Percentiles rank a stretch among this genome's conserved stretches.
These are phyloP conservation scores for Candida broadrunensis DNA, from an alignment of 805 yeast species.

Conservation along the genomic window DNA sequence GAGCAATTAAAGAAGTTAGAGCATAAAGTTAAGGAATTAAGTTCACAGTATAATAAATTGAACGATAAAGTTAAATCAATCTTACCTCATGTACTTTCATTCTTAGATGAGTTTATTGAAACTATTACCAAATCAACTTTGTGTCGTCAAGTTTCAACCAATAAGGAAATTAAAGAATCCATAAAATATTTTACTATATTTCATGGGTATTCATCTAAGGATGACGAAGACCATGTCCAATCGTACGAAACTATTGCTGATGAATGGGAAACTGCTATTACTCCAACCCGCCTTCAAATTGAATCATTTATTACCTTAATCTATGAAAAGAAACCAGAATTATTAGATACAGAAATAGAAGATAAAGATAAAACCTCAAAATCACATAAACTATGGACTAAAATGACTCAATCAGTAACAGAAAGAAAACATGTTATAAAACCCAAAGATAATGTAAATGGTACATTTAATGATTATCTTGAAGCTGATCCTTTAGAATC, in stretches of 20 bases:
- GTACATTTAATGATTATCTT: constrained; percentile 28
- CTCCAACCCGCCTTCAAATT: constrained; percentile 35
- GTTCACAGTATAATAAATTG: constrained; percentile 27
- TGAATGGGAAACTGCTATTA: constrained; percentile 36
- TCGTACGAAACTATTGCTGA: constrained; percentile 32
- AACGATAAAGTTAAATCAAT: constrained; percentile 39
- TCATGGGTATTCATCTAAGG: constrained; percentile 18
- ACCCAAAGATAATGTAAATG: constrained; percentile 24
- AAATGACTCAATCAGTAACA: constrained; percentile 16
- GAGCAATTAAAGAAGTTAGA: constrained; percentile 28
- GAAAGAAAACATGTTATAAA: constrained; percentile 23
- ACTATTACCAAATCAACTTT: constrained; percentile 36
- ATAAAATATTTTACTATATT: constrained; percentile 18
- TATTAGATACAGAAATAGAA: constrained; percentile 32
- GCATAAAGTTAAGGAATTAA: constrained; percentile 24
- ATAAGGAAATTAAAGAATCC: constrained; percentile 19
- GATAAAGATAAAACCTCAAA: constrained; percentile 23
- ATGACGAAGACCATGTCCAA: constrained; percentile 5
- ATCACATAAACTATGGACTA: constrained; percentile 25
- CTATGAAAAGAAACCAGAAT: constrained; percentile 34
- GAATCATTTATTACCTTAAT: constrained; percentile 30
- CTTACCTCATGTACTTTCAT: constrained; percentile 45
- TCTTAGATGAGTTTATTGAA: constrained; percentile 49
- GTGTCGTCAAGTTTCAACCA: constrained; percentile 35
- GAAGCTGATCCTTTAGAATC: constrained; percentile 31